phyloP scores from a whole-genome alignment of 1,284 basidiomycete genomes.

The Boletus mariae region DNA sequence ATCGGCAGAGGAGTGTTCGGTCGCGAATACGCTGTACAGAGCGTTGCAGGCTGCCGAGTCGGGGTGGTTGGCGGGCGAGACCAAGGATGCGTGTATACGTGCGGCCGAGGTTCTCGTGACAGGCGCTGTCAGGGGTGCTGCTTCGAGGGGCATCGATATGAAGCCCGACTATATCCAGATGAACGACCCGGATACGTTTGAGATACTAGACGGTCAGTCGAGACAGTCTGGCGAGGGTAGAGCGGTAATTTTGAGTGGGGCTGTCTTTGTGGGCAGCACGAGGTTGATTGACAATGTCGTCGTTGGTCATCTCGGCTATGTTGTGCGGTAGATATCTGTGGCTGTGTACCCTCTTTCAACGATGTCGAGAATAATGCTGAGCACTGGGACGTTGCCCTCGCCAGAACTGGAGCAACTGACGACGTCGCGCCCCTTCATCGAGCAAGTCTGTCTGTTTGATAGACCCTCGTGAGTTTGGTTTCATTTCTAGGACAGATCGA shows the following conservation, averaged over 20 bases:
- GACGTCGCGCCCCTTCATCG: conserved; percentile 47
- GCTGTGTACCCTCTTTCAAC: conserved; percentile 11
- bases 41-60: conserved; percentile 60
- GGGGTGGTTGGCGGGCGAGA: conserved; percentile 50
- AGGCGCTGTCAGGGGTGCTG: conserved; percentile 30
- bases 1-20: conserved; percentile 54
- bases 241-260: conserved; percentile 82
- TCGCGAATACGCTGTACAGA: conserved; percentile 71
- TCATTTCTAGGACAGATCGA: conserved; percentile 44
- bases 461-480: neutral
- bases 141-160: conserved; percentile 50
- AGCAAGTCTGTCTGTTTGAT: conserved; percentile 39
- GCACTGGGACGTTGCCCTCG: conserved; percentile 31
- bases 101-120: conserved; percentile 43
- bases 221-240: conserved; percentile 17
- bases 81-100: conserved; percentile 53
- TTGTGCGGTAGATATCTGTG: conserved; percentile 5
- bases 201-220: conserved; percentile 43
- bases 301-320: conserved; percentile 12
- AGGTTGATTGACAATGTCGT: conserved; percentile 89
- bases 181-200: conserved; percentile 79
- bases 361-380: conserved; percentile 25
- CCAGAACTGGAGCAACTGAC: conserved; percentile 35
- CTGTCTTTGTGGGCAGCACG: conserved; percentile 84
- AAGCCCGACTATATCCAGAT: conserved; percentile 85